These are phyloP conservation scores for Annulohypoxylon bovei DNA, from an alignment of 495 filamentous ascomycete species.

Conservation along the genomic window DNA sequence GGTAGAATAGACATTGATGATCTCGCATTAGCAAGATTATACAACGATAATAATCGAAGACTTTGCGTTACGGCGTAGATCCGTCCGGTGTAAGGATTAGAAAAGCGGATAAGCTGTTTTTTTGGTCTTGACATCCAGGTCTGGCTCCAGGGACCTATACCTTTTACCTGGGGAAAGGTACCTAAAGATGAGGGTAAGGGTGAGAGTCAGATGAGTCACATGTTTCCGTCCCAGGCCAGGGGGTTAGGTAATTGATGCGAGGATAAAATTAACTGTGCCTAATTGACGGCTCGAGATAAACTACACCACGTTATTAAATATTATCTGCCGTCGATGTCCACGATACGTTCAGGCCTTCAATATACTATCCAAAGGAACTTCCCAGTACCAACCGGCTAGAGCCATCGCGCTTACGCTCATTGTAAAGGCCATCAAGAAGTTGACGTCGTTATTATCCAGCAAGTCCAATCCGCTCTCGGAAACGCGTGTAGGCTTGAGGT, in stretches of 20 bases:
- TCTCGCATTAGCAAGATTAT: not conserved
- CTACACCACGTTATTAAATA: not conserved
- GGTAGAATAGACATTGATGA: not conserved
- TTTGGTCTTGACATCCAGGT: too few species aligned
- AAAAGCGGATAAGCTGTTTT: too few species aligned
- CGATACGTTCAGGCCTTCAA: conserved; percentile 37
- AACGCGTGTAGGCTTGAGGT: conserved; percentile 71
- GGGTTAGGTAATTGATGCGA: not conserved
- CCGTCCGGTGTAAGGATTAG: too few species aligned
- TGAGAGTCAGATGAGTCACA: too few species aligned
- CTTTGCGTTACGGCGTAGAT: too few species aligned
- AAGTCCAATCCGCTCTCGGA: conserved; percentile 78
- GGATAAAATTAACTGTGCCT: not conserved
- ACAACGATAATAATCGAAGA: too few species aligned
- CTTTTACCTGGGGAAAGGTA: too few species aligned
- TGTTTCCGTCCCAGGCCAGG: too few species aligned
- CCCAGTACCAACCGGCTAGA: conserved; percentile 64
- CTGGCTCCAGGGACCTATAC: too few species aligned
- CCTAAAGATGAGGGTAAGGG: too few species aligned
- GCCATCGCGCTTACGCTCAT: conserved; percentile 87
- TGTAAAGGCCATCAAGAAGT: conserved; percentile 82
- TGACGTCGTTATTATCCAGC: conserved; percentile 94
- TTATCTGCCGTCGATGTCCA: not conserved
- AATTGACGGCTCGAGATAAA: not conserved
- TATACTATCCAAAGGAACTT: conserved; percentile 54